Evolutionary conservation across 805 yeast species (phyloP), one percentile per base, ranked within the genome.

Genomic region (Pichia exigua): DNA sequence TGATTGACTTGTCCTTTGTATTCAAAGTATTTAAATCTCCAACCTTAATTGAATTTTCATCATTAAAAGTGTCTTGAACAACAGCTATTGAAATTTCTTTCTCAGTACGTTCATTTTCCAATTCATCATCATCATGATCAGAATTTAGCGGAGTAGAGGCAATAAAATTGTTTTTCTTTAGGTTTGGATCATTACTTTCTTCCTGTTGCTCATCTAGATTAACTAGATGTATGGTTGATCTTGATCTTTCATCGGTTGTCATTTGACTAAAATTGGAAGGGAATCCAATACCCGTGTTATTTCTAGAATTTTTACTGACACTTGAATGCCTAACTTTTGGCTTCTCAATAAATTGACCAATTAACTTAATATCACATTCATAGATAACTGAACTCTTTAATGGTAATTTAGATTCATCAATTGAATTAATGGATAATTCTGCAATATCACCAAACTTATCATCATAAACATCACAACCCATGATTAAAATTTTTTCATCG

Each of bases 381-480:
- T 68, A 70, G 51, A 69, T 62, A 22, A 67, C 67, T 8, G 73
- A 61, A 46, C 65, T 62, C 49, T 62, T 61, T 44, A 58, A 61
- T 20, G 62, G 61, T 39, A 68, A 64, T 26, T 63, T 60, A n/a
- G 63, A 54, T 28, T 62, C 68, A 53, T 66, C 66, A 28, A 68
- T 58, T 3, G 51, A 48, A 10, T 55, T 48, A 46, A 57, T 57
- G 30, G 54, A 45, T 6, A 59, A 52, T 44, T 59, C 64, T 11
- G 59, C 54, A 11, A 63, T 59, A 40, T 56, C 56, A 7, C 52
- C 41, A 45, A 64, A 62, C 59, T 78, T 75, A 50, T 79, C 80
- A 52, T 87, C 92, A 56, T 80, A 77, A 58, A 82, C 78, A 66
- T 89, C 96, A 53, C 99, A 98, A 44, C 99, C 99, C 87, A 95